These are phyloP conservation scores for Lanzia echinophila DNA, from an alignment of 2,329 filamentous ascomycete species.

Conservation along the genomic window DNA sequence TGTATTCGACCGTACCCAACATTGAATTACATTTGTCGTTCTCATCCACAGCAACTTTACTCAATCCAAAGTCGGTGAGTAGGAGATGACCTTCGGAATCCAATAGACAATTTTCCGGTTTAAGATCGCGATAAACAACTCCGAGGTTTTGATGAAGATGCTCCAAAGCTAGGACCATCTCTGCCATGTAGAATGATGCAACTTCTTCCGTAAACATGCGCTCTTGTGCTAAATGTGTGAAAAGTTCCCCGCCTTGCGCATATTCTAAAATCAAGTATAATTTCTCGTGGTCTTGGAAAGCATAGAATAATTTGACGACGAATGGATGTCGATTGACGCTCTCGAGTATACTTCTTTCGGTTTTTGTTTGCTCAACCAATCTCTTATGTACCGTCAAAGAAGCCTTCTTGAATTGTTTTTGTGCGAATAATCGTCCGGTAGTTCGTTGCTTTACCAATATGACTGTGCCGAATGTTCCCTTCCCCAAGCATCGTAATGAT, in stretches of 20 bases:
- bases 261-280: slow-evolving; percentile 97
- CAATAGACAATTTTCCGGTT: slow-evolving; percentile 94
- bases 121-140: slow-evolving; percentile 93
- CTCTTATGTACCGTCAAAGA: slow-evolving; percentile 93
- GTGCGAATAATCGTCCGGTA: slow-evolving; percentile 86
- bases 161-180: slow-evolving; percentile 90
- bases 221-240: slow-evolving; percentile 88
- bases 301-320: slow-evolving; percentile 96
- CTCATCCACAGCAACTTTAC: slow-evolving; percentile 81
- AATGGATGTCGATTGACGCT: slow-evolving; percentile 95
- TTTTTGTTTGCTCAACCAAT: slow-evolving; percentile 94
- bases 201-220: slow-evolving; percentile 90
- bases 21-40: slow-evolving; percentile 73
- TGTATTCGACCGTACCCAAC: slow-evolving; percentile 94
- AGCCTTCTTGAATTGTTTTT: slow-evolving; percentile 98
- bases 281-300: slow-evolving; percentile 97
- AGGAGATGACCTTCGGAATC: slow-evolving; percentile 88
- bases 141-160: slow-evolving; percentile 89
- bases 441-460: slow-evolving; percentile 82
- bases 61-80: slow-evolving; percentile 92
- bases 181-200: slow-evolving; percentile 96
- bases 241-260: slow-evolving; percentile 92
- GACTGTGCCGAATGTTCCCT: slow-evolving; percentile 93
- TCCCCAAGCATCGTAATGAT: slow-evolving; percentile 83
- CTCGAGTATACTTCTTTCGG: slow-evolving; percentile 89